These are phyloP conservation scores for Toxicodendron radicans DNA, from an alignment of 345 rosid genomes.

Conservation along the genomic window DNA sequence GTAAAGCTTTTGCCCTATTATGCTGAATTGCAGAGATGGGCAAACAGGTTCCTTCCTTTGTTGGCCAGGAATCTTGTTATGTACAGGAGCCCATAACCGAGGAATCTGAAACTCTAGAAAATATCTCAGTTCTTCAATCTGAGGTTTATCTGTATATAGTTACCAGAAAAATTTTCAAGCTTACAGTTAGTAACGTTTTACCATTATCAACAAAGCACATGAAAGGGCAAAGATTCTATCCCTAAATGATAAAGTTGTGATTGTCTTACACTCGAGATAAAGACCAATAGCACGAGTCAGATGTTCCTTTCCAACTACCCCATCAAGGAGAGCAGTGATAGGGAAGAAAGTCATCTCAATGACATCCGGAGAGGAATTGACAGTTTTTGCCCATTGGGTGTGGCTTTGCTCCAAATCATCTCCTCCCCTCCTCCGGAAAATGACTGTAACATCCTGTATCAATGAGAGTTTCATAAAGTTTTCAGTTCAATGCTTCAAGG, in stretches of 20 bases:
- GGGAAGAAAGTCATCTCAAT: slow-evolving; percentile 72
- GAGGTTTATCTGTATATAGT: slow-evolving; percentile 63
- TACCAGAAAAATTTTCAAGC: slow-evolving; percentile 6
- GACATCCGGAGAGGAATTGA: slow-evolving; percentile 62
- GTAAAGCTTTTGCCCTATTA: slow-evolving; percentile 75
- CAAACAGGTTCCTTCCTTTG: slow-evolving; percentile 81
- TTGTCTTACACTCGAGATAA: slow-evolving; percentile 66
- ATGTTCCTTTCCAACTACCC: slow-evolving; percentile 62
- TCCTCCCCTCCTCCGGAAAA: slow-evolving; percentile 77
- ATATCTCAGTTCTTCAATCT: slow-evolving; percentile 65
- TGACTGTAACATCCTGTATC: slow-evolving; percentile 71
- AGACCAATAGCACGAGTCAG: slow-evolving; percentile 59
- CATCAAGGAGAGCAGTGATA: slow-evolving; percentile 57
- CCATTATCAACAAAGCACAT: slow-evolving; percentile 1
- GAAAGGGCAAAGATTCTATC: neutral
- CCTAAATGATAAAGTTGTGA: slow-evolving; percentile 6
- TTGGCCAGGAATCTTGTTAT: slow-evolving; percentile 54
- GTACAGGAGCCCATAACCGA: slow-evolving; percentile 68
- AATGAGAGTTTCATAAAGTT: slow-evolving; percentile 15
- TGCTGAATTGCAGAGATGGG: slow-evolving; percentile 74
- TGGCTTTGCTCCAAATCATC: slow-evolving; percentile 75
- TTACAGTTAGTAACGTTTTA: slow-evolving; percentile 8
- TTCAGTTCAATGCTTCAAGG: slow-evolving; percentile 14
- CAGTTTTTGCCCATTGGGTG: slow-evolving; percentile 58
- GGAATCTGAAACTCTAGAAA: slow-evolving; percentile 79